These are phyloP conservation scores for Phyllosticta ampelicida DNA, from an alignment of 2,329 filamentous ascomycete species.

Conservation along the genomic window DNA sequence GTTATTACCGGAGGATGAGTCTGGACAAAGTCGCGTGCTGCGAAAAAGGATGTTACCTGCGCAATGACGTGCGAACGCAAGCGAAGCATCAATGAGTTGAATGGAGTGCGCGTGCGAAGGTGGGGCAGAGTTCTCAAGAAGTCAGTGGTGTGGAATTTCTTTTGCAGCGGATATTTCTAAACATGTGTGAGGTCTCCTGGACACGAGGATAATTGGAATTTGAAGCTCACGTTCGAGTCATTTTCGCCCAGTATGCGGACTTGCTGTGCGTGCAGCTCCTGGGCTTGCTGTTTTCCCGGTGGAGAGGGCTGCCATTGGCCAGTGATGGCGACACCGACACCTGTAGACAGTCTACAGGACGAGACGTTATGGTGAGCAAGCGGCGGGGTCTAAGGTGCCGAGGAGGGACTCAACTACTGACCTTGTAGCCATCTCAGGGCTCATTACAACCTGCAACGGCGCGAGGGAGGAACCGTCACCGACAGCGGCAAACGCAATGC, in stretches of 20 bases:
- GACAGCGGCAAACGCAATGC: conserved; percentile 69
- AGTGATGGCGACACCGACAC: conserved; percentile 64
- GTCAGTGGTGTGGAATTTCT: conserved; percentile 87
- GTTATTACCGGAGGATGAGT: conserved; percentile 91
- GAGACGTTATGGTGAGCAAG: background rate
- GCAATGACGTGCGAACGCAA: conserved; percentile 73
- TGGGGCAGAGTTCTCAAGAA: conserved; percentile 84
- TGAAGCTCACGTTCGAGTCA: conserved; percentile 58
- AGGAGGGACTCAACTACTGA: conserved; percentile 36
- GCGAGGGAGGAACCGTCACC: conserved; percentile 77
- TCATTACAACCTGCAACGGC: conserved; percentile 70
- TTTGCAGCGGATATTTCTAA: conserved; percentile 62
- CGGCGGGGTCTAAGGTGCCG: background rate
- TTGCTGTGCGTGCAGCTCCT: conserved; percentile 67
- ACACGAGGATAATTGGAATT: background rate
- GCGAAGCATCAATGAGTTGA: conserved; percentile 69
- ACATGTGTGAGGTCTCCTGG: background rate
- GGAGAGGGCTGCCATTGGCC: conserved; percentile 68
- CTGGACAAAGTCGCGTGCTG: conserved; percentile 59
- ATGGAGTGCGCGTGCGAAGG: conserved; percentile 68
- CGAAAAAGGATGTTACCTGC: conserved; percentile 66
- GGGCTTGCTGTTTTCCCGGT: conserved; percentile 54
- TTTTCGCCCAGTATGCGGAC: conserved; percentile 65
- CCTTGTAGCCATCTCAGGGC: conserved; percentile 60
- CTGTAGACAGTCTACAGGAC: conserved; percentile 61